A percentile compares a stretch with the other conserved stretches of the same genome.
These are phyloP conservation scores for Colletotrichum gigasporum DNA, from an alignment of 2,329 filamentous ascomycete genomes.

Conservation along the genomic window DNA sequence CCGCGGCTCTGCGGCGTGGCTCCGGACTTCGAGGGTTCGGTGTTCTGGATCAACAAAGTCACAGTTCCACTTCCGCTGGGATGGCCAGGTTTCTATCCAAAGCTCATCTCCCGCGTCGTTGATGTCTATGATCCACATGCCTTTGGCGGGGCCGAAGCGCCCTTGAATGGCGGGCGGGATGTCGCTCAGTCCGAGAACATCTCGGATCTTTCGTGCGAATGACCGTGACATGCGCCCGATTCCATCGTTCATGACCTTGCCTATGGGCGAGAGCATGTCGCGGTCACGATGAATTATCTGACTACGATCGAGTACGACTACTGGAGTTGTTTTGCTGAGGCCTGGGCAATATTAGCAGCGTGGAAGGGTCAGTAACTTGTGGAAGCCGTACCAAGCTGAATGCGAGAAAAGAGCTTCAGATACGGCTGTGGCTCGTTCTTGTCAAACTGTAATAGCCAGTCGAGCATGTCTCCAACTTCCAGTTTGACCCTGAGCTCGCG, in stretches of 20 bases:
- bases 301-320: conserved; percentile 52
- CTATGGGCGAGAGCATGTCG: conserved; percentile 51
- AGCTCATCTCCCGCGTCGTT: conserved; percentile 53
- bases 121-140: conserved; percentile 75
- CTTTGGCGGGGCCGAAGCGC: conserved; percentile 78
- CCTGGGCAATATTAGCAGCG: conserved; percentile 44
- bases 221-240: conserved; percentile 71
- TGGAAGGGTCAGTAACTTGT: no score
- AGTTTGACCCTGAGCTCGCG: conserved; percentile 42
- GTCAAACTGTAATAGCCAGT: conserved; percentile 60
- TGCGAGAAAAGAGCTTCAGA: conserved; percentile 67
- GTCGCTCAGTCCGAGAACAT: conserved; percentile 58
- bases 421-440: conserved; percentile 56
- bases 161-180: conserved; percentile 74
- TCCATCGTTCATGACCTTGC: conserved; percentile 71
- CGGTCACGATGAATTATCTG: conserved; percentile 53
- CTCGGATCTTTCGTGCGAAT: conserved; percentile 63
- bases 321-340: conserved; percentile 60
- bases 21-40: conserved; percentile 73
- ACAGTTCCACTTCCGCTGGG: conserved; percentile 74
- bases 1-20: conserved; percentile 54
- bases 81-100: conserved; percentile 74
- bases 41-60: conserved; percentile 58
- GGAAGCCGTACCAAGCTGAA: conserved; percentile 59
- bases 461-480: conserved; percentile 52